Evolutionary conservation across 257 asterid genomes (phyloP).

Genomic region (Jacaranda copaia): DNA sequence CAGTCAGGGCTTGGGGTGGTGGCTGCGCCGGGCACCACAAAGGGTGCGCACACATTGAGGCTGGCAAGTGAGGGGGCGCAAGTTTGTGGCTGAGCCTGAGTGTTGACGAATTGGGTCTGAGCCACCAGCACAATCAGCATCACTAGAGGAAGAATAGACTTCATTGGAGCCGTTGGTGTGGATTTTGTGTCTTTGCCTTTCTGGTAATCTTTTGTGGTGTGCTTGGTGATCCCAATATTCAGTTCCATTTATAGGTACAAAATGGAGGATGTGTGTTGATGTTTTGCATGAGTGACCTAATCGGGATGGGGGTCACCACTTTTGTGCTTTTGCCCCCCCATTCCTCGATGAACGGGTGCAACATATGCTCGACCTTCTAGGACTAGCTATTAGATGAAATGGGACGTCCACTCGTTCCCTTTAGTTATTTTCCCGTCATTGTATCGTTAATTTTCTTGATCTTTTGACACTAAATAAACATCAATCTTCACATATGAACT

Average conservation of each 20-base stretch:
- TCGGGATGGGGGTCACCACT: constrained; percentile 21
- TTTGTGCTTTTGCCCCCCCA: constrained; percentile 1
- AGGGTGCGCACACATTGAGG: constrained; percentile 58
- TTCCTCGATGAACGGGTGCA: background rate
- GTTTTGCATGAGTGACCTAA: constrained; percentile 50
- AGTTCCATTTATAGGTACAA: constrained; percentile 26
- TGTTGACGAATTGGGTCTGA: background rate
- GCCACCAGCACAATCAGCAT: constrained; percentile 36
- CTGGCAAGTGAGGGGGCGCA: constrained; percentile 53
- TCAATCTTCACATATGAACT: no score
- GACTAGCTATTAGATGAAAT: no score
- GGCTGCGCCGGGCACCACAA: constrained; percentile 48
- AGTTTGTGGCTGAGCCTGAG: constrained; percentile 39
- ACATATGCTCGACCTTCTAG: no score
- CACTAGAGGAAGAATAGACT: constrained; percentile 32
- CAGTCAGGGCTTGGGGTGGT: constrained; percentile 50
- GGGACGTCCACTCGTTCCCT: no score
- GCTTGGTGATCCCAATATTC: background rate
- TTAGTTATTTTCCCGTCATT: no score
- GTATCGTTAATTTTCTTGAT: no score
- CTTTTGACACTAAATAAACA: no score
- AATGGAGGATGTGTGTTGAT: background rate
- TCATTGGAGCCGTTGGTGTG: constrained; percentile 37
- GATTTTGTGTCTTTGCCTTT: background rate
- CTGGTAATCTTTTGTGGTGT: background rate